phyloP scores from a whole-genome alignment of 495 filamentous ascomycete genomes.

The Bombardia bombarda region DNA sequence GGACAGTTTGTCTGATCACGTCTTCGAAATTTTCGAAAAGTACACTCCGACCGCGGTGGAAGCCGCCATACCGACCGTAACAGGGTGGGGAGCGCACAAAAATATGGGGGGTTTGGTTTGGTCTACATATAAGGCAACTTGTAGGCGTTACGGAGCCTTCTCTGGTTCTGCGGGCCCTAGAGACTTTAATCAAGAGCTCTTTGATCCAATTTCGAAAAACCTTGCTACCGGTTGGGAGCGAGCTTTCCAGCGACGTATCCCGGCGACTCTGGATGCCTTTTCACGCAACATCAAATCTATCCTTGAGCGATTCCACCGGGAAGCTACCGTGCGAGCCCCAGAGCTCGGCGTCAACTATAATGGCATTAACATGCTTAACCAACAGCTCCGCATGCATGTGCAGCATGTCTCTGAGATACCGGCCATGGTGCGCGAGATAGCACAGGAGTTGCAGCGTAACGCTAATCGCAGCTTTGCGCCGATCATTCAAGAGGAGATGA shows the following conservation, averaged over 20 bases:
- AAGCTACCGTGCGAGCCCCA: conserved; percentile 18
- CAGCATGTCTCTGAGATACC: conserved; percentile 19
- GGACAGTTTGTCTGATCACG: conserved; percentile 30
- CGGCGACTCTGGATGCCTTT: conserved; percentile 14
- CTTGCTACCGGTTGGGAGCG: conserved; percentile 46
- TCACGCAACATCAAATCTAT: neutral
- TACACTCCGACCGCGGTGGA: conserved; percentile 28
- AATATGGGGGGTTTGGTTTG: conserved; percentile 10
- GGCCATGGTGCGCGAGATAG: conserved; percentile 17
- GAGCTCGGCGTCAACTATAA: conserved; percentile 13
- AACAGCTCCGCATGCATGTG: conserved; percentile 38
- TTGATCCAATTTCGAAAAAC: conserved; percentile 41
- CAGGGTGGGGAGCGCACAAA: conserved; percentile 26
- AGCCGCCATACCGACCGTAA: conserved; percentile 11
- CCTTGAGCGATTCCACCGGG: conserved; percentile 31
- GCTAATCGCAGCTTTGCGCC: conserved; percentile 50
- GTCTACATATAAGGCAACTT: conserved; percentile 55
- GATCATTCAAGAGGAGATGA: conserved; percentile 40
- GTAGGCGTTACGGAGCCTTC: conserved; percentile 36
- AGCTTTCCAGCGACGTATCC: conserved; percentile 35
- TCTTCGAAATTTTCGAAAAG: conserved; percentile 36
- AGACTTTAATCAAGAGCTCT: conserved; percentile 22
- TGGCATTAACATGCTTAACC: conserved; percentile 18
- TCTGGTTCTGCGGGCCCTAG: conserved; percentile 28
- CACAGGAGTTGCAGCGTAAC: conserved; percentile 43